Evolutionary conservation across 768 basidiomycete species (phyloP).

Genomic region (Mycena epipterygia): DNA sequence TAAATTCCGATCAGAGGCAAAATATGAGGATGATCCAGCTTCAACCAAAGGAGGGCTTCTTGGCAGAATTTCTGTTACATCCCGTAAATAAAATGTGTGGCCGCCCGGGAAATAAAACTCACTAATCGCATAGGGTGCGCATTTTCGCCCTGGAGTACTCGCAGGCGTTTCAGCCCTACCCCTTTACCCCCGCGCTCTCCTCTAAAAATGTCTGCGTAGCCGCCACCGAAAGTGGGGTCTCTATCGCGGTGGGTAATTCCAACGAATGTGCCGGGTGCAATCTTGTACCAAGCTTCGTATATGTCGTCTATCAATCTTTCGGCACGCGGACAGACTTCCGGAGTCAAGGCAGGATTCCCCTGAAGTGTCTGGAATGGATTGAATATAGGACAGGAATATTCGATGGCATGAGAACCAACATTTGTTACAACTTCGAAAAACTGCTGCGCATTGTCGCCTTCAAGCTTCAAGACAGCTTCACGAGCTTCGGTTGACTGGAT

Average conservation of each 20-base stretch:
- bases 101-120: not conserved
- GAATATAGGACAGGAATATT: not conserved
- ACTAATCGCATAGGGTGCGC: not conserved
- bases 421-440: not conserved
- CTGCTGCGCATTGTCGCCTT: not conserved
- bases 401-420: not conserved
- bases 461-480: not conserved
- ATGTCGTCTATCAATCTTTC: not conserved
- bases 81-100: not conserved
- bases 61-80: conserved; percentile 41
- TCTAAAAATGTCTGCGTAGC: not conserved
- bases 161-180: not conserved
- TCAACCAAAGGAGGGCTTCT: conserved; percentile 48
- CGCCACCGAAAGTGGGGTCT: not conserved
- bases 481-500: not conserved
- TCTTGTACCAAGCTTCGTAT: not conserved
- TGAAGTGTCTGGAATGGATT: not conserved
- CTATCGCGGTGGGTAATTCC: not conserved
- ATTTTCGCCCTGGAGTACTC: not conserved
- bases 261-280: not conserved
- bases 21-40: conserved; percentile 44
- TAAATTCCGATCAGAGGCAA: conserved; percentile 48
- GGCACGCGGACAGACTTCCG: not conserved
- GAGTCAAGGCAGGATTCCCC: not conserved
- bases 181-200: not conserved